Evolutionary conservation across 352 stramenopile genomes (phyloP).

Genomic region (Globisporangium megalacanthum): DNA sequence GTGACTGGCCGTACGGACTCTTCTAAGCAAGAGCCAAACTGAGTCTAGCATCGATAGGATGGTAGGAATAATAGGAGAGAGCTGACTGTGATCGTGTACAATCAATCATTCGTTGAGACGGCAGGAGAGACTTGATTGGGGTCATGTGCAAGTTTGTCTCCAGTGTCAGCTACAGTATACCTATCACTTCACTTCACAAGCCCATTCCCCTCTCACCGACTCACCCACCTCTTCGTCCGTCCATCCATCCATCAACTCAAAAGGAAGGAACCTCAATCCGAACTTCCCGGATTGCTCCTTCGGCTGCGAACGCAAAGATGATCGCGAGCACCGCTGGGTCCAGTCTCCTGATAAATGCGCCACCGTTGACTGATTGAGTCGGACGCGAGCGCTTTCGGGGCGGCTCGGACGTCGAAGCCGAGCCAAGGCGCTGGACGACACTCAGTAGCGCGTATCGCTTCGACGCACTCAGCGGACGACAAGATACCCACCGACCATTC

Average conservation of each 20-base stretch:
- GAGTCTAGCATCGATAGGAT: too few relatives aligned
- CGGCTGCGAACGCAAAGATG: conserved; percentile 2
- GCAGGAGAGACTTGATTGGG: too few relatives aligned
- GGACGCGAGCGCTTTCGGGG: background rate
- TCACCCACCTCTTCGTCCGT: too few relatives aligned
- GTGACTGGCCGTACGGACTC: background rate
- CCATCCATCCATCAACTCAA: too few relatives aligned
- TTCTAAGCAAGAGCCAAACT: background rate
- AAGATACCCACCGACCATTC: background rate
- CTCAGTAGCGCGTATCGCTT: background rate
- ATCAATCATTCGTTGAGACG: too few relatives aligned
- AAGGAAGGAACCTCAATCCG: background rate
- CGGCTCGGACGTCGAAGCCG: background rate
- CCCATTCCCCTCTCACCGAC: too few relatives aligned
- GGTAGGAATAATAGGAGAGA: too few relatives aligned
- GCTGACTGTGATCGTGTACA: too few relatives aligned
- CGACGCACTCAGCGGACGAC: background rate
- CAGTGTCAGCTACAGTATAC: too few relatives aligned
- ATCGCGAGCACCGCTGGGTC: background rate
- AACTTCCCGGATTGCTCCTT: background rate
- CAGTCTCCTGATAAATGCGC: background rate
- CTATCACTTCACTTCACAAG: too few relatives aligned
- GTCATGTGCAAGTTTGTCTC: too few relatives aligned
- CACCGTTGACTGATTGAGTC: background rate
- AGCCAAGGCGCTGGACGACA: background rate